Base-by-base conservation (phyloP, 306 rosid genomes). In the Glycine latifolia region DNA sequence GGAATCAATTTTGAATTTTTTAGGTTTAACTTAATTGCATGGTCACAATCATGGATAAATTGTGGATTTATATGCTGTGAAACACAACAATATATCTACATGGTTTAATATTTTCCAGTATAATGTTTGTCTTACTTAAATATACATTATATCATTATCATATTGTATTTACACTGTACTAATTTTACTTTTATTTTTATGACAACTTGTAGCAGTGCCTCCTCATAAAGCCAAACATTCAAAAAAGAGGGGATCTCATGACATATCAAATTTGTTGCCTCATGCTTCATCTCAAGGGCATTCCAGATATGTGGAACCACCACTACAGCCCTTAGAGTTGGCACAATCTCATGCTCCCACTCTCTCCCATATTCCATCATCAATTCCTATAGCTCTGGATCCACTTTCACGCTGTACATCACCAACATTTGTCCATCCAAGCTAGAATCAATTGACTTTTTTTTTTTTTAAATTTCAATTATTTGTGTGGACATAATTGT, bases 171-270 rank as follows among this genome's bases (percentile, higher is more conserved):
- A 5, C 41, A 37, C 41, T 0, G 41, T 37, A 37, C 41, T 37
- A 4, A 37, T 37, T 37, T 37, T 37, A 37, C 41, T 37, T 3
- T 37, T 37, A 26, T 2, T 37, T 37, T 2, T 37, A 37, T 37
- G 41, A 37, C 5, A 37, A 37, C 43, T 61, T 26, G 41, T 61
- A 61, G 67, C 14, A 10, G 31, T 26, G 67, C 67, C 67, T 61
- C 67, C 67, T 61, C n/a, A 35, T 8, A 61, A 61, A 61, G 41
- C n/a, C 67, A 61, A 61, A 61, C 43, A 26, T 61, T 61, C 43
- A 4, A 61, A 31, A 26, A 31, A 31, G 15, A 20, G 5, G 10
- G 65, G 41, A 61, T 61, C 67, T 3, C 43, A 9, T 61, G 67
- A 7, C 67, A 61, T 31, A 61, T 61, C 67, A 61, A 26, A 31